These are phyloP conservation scores for Linum usitatissimum DNA, from an alignment of 345 rosid species.

Conservation along the genomic window DNA sequence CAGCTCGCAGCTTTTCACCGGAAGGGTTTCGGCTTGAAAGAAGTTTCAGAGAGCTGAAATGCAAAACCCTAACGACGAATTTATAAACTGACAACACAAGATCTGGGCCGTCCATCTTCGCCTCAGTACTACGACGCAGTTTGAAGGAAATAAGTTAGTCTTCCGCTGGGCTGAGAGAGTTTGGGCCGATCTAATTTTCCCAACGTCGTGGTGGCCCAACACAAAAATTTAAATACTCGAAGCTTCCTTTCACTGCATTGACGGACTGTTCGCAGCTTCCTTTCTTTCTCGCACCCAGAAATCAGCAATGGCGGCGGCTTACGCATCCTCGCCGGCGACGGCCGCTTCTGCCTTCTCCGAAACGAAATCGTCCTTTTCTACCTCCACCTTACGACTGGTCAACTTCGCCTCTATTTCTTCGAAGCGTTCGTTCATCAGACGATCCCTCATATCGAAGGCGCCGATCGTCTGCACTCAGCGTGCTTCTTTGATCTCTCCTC, in stretches of 20 bases:
- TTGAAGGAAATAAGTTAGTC: no score
- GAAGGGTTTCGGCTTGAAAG: neutral
- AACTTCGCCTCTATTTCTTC: slow-evolving; percentile 13
- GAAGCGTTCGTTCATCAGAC: neutral
- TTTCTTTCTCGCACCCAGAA: slow-evolving; percentile 15
- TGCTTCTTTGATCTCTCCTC: slow-evolving; percentile 10
- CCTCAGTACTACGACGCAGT: neutral
- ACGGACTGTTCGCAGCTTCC: slow-evolving; percentile 19
- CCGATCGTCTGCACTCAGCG: neutral
- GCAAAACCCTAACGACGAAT: neutral
- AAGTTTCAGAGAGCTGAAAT: neutral
- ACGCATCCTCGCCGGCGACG: neutral
- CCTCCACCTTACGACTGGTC: slow-evolving; percentile 9
- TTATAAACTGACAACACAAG: neutral
- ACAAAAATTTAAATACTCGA: neutral
- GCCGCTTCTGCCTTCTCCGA: slow-evolving; percentile 10
- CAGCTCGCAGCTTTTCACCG: neutral
- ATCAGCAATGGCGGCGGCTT: neutral
- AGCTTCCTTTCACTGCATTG: neutral
- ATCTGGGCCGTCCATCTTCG: slow-evolving; percentile 15
- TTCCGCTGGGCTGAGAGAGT: no score
- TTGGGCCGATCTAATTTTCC: neutral
- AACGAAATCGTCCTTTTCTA: slow-evolving; percentile 17
- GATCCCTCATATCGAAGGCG: slow-evolving; percentile 10
- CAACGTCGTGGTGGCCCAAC: neutral